Evolutionary conservation across 1,139 yeast species (phyloP).

Genomic region (Saccharomyces hybrid): DNA sequence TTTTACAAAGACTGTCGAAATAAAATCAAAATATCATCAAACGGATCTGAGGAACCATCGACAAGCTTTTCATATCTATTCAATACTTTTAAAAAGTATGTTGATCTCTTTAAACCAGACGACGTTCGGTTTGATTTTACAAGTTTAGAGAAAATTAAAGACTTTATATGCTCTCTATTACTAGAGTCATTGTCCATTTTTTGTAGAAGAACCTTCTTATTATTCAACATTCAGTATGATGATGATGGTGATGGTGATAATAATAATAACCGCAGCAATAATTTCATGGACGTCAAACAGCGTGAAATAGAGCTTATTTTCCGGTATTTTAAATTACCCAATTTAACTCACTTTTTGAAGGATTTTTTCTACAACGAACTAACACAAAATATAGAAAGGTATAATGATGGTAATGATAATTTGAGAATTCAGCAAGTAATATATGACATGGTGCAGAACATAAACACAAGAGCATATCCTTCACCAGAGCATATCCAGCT

Average conservation of each 20-base stretch:
- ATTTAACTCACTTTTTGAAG: constrained; percentile 29
- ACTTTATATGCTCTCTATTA: constrained; percentile 30
- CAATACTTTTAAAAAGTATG: constrained; percentile 4
- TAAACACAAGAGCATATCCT: constrained; percentile 2
- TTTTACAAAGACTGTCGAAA: constrained; percentile 1
- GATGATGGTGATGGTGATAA: constrained; percentile 39
- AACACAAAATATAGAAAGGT: neutral
- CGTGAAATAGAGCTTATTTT: constrained; percentile 56
- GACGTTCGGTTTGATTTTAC: neutral
- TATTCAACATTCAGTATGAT: constrained; percentile 46
- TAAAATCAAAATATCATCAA: neutral
- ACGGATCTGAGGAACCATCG: neutral
- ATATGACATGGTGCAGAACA: neutral
- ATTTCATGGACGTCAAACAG: neutral
- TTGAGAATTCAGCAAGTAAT: neutral
- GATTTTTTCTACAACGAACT: constrained; percentile 8
- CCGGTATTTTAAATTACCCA: constrained; percentile 45
- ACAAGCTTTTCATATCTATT: neutral
- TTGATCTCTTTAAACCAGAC: neutral
- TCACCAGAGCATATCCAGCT: constrained; percentile 58
- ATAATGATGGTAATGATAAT: neutral
- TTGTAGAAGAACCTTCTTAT: constrained; percentile 55
- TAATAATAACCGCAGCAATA: constrained; percentile 28
- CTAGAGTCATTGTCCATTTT: constrained; percentile 48
- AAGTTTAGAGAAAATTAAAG: neutral